Evolutionary conservation across 2,329 filamentous ascomycete species (phyloP), one percentile per base, ranked within the genome.

Genomic region (Diaporthe sp.): DNA sequence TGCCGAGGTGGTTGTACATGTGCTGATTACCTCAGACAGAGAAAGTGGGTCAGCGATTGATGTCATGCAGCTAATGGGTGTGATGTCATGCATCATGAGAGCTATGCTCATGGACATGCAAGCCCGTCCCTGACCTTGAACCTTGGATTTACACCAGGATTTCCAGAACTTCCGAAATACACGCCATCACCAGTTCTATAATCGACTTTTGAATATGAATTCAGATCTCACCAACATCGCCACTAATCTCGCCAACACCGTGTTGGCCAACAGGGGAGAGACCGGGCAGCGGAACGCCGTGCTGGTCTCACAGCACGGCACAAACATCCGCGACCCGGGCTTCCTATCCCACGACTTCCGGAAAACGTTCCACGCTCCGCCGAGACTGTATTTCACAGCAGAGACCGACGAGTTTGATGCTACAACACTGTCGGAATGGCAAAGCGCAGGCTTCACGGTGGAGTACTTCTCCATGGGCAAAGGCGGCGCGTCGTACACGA

Each of bases 321-420:
- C 81, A 1, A 85, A 85, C 72, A 79, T 84, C 75, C 83, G 84
- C 63, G 85, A 87, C 69, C 78, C 81, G 3, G 82, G 82, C 44
- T 87, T 86, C 69, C 79, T 86, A 0, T 86, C 85, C 0, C 73
- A 78, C 6, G 79, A 84, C 12, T 87, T 86, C 70, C 85, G 84
- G 0, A 79, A 80, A 0, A 75, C 75, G 0, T 71, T 71, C 7
- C 70, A 71, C 6, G 19, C 70, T 4, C 78, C 82, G 0, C 83
- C 84, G 0, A 86, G 83, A 63, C 75, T 87, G 3, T 87, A 86
- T 73, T 75, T 87, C 25, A 86, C 85, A 0, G 83, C 84, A 3
- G 85, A 87, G 59, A 79, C 77, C 47, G 83, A 85, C 12, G 82
- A 85, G 0, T 87, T 87, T 73, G 86, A 87, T 73, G 50, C 77